Evolutionary conservation across 1,284 basidiomycete species (phyloP).

Genomic region (Ceratobasidium sp.): DNA sequence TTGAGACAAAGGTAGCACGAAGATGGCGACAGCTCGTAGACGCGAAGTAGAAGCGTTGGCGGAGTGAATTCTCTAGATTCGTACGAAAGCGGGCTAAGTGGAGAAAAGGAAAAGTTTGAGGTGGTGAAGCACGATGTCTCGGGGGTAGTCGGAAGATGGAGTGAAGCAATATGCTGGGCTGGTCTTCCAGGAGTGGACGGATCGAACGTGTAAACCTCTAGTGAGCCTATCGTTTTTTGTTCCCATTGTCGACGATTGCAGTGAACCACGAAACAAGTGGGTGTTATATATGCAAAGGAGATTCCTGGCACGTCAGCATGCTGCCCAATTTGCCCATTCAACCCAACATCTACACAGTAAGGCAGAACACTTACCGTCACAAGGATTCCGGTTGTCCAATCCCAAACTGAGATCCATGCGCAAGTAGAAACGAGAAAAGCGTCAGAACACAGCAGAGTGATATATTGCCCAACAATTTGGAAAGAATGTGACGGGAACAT

Average conservation of each 20-base stretch:
- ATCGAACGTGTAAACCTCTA: constrained; percentile 23
- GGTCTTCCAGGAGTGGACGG: background rate
- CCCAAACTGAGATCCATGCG: constrained; percentile 22
- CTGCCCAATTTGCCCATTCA: background rate
- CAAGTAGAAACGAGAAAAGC: background rate
- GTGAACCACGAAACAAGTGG: constrained; percentile 2
- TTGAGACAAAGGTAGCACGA: too few species aligned
- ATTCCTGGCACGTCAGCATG: constrained; percentile 19
- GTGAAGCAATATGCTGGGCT: constrained; percentile 26
- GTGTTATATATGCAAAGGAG: constrained; percentile 29
- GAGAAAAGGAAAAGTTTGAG: too few species aligned
- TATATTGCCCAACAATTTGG: constrained; percentile 25
- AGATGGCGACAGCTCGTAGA: too few species aligned
- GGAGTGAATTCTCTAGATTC: too few species aligned
- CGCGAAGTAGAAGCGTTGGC: too few species aligned
- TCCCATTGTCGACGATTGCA: background rate
- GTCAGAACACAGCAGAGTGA: constrained; percentile 22
- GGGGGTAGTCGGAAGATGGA: constrained; percentile 16
- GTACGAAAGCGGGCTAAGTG: too few species aligned
- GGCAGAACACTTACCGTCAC: constrained; percentile 6
- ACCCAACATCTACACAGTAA: too few species aligned
- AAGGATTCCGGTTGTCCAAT: constrained; percentile 35
- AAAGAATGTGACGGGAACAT: constrained; percentile 6
- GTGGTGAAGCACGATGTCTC: background rate
- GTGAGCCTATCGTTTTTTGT: constrained; percentile 23